Evolutionary conservation across 83 land plant genomes (phyloP).

Genomic region (Picea engelmannii): DNA sequence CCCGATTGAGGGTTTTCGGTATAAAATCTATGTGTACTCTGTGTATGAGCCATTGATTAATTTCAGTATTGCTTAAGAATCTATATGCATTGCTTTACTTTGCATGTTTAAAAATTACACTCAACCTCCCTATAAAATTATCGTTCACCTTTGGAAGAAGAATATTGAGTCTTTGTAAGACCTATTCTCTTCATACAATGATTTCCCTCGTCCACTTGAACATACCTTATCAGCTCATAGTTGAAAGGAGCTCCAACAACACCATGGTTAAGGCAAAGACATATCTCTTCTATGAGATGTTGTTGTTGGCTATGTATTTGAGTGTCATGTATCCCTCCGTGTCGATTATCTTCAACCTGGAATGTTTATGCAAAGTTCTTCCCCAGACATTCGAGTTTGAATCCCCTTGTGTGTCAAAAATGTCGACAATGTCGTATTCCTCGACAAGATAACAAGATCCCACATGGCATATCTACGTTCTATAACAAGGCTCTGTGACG

Average conservation of each 20-base stretch:
- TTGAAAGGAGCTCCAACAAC: conserved; percentile 63
- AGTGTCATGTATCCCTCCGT: conserved; percentile 90
- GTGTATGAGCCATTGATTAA: no score
- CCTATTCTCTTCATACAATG: conserved; percentile 35
- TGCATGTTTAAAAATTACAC: no score
- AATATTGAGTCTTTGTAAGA: conserved; percentile 40
- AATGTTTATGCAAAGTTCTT: background rate
- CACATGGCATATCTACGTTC: no score
- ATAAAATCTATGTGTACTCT: no score
- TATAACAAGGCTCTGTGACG: no score
- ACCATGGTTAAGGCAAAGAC: conserved; percentile 83
- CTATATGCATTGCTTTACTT: no score
- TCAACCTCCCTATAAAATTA: conserved; percentile 27
- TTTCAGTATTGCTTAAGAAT: no score
- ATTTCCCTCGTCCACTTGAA: conserved; percentile 41
- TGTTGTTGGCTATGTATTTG: conserved; percentile 48
- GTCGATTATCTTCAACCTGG: conserved; percentile 44
- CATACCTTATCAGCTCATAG: conserved; percentile 14
- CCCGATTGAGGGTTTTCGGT: no score
- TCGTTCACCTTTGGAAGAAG: conserved; percentile 14
- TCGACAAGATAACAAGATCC: no score
- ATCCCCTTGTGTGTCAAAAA: background rate
- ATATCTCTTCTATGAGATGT: conserved; percentile 46
- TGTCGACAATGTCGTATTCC: no score
- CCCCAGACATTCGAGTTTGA: background rate